Evolutionary conservation across 257 asterid species (phyloP), one percentile per base, ranked within the genome.

Genomic region (Verbascum thapsus): DNA sequence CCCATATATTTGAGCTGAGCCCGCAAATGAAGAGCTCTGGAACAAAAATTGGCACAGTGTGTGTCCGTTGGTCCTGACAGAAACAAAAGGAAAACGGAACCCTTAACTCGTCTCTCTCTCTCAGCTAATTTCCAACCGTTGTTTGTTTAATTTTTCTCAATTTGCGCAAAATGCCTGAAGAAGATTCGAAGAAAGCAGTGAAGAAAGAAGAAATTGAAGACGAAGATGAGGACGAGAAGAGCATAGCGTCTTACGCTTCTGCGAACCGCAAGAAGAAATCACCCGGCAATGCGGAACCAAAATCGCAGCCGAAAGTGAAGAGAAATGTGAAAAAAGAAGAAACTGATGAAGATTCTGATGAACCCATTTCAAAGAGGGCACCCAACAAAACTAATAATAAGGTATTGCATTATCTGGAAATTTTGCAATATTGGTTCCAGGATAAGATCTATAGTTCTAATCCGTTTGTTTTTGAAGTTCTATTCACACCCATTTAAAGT

Each of bases 301-400:
- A 69, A 59, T 67, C 74, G 61, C 62, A 56, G 40, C 23, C 67
- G 52, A 71, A 76, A 53, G 54, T 43, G 8, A 53, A 58, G 66
- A 76, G 68, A 56, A 63, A 47, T 10, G 53, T 61, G 63, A 81
- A 72, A 43, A 75, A 73, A 63, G 75, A 78, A 61, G 83, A 70
- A 45, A 35, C 7, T 0, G 72, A 70, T 18, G 74, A 74, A 10
- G 74, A 67, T 71, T 74, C 54, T 30, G 70, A 78, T 48, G 44
- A 61, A 10, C 63, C 70, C 60, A 17, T 42, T 13, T 49, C 68
- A 4, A 69, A 52, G 45, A 70, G 66, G 23, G 22, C 26, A 53
- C 47, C 38, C 45, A 70, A 35, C 18, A 70, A 63, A 22, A 23
- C 60, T 20, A 59, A 63, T 13, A 63, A 65, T 26, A 64, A 53